These are phyloP conservation scores for Metarhizium sp. DNA, from an alignment of 2,329 filamentous ascomycete genomes.

Conservation along the genomic window DNA sequence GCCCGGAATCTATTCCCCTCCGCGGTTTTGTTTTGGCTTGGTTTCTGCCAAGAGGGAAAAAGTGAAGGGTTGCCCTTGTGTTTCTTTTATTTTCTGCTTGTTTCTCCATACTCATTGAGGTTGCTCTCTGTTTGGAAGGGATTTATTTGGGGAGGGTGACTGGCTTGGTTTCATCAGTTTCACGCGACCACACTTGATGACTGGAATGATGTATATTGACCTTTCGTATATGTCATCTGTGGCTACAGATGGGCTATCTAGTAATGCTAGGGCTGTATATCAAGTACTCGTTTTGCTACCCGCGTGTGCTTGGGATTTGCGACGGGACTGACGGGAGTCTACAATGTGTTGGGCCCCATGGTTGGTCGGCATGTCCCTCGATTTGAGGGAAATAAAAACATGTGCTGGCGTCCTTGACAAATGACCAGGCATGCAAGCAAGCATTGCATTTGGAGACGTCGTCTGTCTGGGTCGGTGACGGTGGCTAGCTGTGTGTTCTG, in stretches of 20 bases:
- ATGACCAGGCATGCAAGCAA: no score
- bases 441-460: no score
- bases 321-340: no score
- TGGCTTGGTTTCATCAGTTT: neutral
- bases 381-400: no score
- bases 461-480: no score
- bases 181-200: conserved; percentile 11
- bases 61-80: neutral
- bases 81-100: neutral
- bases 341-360: no score
- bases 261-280: neutral
- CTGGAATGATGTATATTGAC: conserved; percentile 18
- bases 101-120: neutral
- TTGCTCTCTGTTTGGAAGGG: neutral
- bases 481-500: no score
- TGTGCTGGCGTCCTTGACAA: no score
- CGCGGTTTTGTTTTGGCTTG: neutral
- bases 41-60: neutral
- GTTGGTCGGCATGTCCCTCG: no score
- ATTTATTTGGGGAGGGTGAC: neutral
- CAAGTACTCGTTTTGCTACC: no score
- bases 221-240: neutral
- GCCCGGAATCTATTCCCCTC: neutral
- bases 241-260: neutral
- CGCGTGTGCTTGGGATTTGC: no score